A percentile compares a stretch with the other conserved stretches of the same genome.
These are phyloP conservation scores for Boechera stricta DNA, from an alignment of 345 rosid genomes.

Conservation along the genomic window DNA sequence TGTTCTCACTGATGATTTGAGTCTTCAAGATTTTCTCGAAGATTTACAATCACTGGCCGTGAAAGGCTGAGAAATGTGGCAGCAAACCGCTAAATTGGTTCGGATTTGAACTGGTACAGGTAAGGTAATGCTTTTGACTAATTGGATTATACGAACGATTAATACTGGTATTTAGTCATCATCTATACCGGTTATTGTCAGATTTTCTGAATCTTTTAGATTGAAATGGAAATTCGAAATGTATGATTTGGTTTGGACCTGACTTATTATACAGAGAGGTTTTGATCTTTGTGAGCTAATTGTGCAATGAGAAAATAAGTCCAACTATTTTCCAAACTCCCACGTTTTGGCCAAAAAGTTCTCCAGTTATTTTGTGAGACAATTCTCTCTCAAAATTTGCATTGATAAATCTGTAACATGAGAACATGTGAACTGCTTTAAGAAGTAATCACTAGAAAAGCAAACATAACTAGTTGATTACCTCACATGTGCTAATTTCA, in stretches of 20 bases:
- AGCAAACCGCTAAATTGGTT: not conserved
- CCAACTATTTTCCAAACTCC: too few relatives aligned
- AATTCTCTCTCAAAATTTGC: not conserved
- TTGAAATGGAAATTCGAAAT: not conserved
- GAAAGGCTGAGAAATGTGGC: conserved; percentile 46
- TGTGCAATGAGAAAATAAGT: not conserved
- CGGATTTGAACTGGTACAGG: not conserved
- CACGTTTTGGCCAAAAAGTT: too few relatives aligned
- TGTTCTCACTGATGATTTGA: conserved; percentile 82
- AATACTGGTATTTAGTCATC: conserved; percentile 4
- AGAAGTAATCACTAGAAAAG: too few relatives aligned
- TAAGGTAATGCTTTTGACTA: conserved; percentile 1
- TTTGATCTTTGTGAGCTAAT: not conserved
- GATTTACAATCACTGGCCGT: conserved; percentile 88
- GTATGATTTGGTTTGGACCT: conserved; percentile 27
- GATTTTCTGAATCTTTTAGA: not conserved
- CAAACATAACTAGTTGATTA: too few relatives aligned
- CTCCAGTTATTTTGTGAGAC: not conserved
- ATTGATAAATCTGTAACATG: too few relatives aligned
- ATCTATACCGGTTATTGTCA: not conserved
- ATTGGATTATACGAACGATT: conserved; percentile 10
- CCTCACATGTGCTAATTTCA: too few relatives aligned
- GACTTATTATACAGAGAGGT: not conserved
- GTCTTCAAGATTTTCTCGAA: conserved; percentile 85
- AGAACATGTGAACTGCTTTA: too few relatives aligned